Evolutionary conservation across 352 stramenopile genomes (phyloP), one percentile per base, ranked within the genome.

Genomic region (Pythium rhizo-oryzae): DNA sequence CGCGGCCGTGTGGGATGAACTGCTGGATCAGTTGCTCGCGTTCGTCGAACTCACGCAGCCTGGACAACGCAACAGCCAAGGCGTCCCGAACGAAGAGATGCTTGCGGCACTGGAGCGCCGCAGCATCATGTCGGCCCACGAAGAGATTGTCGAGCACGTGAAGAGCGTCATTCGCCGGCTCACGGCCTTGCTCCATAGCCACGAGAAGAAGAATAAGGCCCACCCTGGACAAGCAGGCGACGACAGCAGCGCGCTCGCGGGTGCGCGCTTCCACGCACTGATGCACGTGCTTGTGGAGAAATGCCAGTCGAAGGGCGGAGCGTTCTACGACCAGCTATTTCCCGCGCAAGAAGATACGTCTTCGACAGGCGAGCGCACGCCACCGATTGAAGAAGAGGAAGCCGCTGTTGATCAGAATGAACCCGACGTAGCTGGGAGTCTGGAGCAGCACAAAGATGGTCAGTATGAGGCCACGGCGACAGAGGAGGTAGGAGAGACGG

Each of bases 81-180:
- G 75, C 16, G 47, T 23, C n/a, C 23, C 51, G n/a, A 65, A 59
- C 41, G 64, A 70, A 39, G 64, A 70, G 28, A 44, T 87, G 41
- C 74, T 89, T 33, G 80, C 76, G 4, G 81, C 82, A n/a, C 57
- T 93, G 15, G 84, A 93, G 33, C 80, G 84, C 16, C 79, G 84
- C 57, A 87, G 78, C 30, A 78, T 89, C 13, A 62, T 89, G 35
- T 86, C 78, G 18, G 78, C 79, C 0, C 85, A 93, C 41, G 85
- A 93, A 49, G 85, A 93, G 59, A 91, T 93, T 57, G 69, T 91
- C 2, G 82, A 90, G 61, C 82, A 93, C 46, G 78, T 79, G 28
- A 84, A 84, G 58, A 81, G 80, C 9, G 80, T 93, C 51, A 71
- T 87, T 11, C 75, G 82, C 23, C 84, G 82, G 8, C 73, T 93